phyloP scores from a whole-genome alignment of 2,329 filamentous ascomycete species.

The Nemania sp. region DNA sequence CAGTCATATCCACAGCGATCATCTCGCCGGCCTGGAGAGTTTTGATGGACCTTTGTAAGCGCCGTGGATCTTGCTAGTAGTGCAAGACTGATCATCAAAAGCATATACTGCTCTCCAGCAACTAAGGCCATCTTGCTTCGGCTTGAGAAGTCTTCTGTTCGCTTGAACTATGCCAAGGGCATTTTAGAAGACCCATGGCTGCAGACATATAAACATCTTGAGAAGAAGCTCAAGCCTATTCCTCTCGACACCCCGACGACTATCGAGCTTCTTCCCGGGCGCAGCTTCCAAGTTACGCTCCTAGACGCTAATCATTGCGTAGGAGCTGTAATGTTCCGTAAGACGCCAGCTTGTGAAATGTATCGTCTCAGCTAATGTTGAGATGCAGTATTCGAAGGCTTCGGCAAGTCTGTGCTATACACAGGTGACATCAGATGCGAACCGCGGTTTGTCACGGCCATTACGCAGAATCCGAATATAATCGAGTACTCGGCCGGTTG shows the following conservation, averaged over 20 bases:
- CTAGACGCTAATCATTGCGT: constrained; percentile 92
- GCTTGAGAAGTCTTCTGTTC: constrained; percentile 76
- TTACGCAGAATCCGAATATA: constrained; percentile 72
- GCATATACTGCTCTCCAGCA: constrained; percentile 84
- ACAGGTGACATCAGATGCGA: constrained; percentile 89
- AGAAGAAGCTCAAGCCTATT: constrained; percentile 73
- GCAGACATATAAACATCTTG: constrained; percentile 76
- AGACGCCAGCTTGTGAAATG: constrained; percentile 27
- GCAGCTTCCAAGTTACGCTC: constrained; percentile 76
- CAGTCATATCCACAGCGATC: constrained; percentile 91
- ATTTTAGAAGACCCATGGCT: constrained; percentile 71
- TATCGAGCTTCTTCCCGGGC: constrained; percentile 72
- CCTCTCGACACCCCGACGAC: constrained; percentile 78
- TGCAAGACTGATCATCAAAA: constrained; percentile 30
- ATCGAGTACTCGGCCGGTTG: constrained; percentile 72
- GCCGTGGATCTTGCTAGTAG: background rate
- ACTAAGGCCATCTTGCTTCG: constrained; percentile 80
- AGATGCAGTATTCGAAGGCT: constrained; percentile 69
- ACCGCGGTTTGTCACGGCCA: constrained; percentile 77
- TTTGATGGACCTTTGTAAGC: constrained; percentile 73
- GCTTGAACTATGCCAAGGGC: constrained; percentile 79
- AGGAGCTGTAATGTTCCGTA: constrained; percentile 86
- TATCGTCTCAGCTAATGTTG: constrained; percentile 2
- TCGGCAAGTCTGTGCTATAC: constrained; percentile 75
- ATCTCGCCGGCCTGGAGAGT: constrained; percentile 77